Conservation (phyloP, 1,284 basidiomycete genomes). For the Apiotrichum sp. region DNA sequence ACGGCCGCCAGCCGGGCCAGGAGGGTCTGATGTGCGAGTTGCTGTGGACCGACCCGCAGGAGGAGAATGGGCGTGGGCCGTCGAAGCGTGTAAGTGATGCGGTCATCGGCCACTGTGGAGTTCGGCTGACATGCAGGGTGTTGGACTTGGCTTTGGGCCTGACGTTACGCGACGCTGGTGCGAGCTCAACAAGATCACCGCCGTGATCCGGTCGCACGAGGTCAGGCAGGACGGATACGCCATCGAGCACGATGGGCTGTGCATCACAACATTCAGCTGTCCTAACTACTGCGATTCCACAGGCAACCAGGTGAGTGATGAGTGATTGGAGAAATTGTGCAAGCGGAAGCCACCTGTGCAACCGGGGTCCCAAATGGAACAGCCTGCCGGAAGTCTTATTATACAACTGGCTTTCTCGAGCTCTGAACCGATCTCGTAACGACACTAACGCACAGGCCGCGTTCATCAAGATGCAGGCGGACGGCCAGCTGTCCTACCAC, state of each 20-base stretch:
- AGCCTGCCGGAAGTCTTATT: no score
- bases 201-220: slow-evolving; percentile 93
- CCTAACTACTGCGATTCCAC: slow-evolving; percentile 48
- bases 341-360: no score
- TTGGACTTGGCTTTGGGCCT: slow-evolving; percentile 92
- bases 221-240: slow-evolving; percentile 71
- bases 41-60: slow-evolving; percentile 95
- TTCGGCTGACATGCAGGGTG: slow-evolving; percentile 56
- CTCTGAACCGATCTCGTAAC: no score
- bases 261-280: slow-evolving; percentile 48
- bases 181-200: slow-evolving; percentile 75
- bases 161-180: slow-evolving; percentile 88
- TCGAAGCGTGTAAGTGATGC: slow-evolving; percentile 71
- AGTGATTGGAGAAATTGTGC: no score
- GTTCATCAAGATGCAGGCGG: slow-evolving; percentile 69
- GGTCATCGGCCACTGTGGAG: slow-evolving; percentile 26
- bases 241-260: slow-evolving; percentile 54
- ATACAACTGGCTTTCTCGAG: no score
- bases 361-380: no score
- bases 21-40: slow-evolving; percentile 89
- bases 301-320: slow-evolving; percentile 45
- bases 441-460: slow-evolving; percentile 35
- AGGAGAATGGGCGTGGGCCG: slow-evolving; percentile 81
- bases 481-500: slow-evolving; percentile 67
- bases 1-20: slow-evolving; percentile 86